Conservation (phyloP, 306 rosid species). For the Medicago lupulina region DNA sequence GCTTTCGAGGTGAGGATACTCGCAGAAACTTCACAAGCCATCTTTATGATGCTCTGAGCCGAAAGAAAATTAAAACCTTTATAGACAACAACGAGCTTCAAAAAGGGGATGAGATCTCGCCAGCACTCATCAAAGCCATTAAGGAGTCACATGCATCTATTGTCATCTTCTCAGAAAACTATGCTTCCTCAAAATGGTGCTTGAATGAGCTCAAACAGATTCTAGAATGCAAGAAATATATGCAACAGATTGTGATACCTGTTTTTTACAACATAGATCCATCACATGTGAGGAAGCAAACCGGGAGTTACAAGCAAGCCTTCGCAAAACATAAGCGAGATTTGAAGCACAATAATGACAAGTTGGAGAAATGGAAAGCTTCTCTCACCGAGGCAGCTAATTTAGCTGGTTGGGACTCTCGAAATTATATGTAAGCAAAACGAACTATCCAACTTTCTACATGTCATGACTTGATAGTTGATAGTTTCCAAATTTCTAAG, state of each 20-base stretch:
- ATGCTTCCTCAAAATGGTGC: not conserved
- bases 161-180: not conserved
- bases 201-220: not conserved
- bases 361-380: not conserved
- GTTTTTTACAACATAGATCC: not conserved
- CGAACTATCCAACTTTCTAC: not conserved
- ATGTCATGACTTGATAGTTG: not conserved
- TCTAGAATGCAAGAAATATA: not conserved
- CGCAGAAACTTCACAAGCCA: conserved; percentile 2
- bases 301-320: not conserved
- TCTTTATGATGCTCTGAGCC: not conserved
- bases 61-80: not conserved
- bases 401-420: not conserved
- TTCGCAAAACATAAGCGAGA: not conserved
- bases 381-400: not conserved
- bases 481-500: no score
- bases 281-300: conserved; percentile 7
- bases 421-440: not conserved
- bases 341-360: not conserved
- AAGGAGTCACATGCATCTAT: not conserved
- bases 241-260: not conserved
- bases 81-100: not conserved
- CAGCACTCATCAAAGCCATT: not conserved
- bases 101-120: not conserved
- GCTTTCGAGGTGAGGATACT: conserved; percentile 9